Evolutionary conservation across 2,329 filamentous ascomycete genomes (phyloP).

Genomic region (Exophiala xenobiotica): DNA sequence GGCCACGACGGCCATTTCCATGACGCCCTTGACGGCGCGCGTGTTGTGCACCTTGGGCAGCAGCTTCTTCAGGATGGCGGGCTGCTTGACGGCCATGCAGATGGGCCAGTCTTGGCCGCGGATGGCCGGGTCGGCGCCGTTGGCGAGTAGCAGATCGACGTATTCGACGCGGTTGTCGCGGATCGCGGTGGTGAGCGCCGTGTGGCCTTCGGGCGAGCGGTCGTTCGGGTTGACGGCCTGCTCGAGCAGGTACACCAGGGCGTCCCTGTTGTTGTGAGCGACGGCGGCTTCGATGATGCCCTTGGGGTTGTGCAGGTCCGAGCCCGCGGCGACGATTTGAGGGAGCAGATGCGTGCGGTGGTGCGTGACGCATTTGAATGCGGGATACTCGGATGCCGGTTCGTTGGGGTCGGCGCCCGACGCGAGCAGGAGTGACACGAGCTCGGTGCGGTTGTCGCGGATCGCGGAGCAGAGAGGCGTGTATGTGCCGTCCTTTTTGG

Average conservation of each 20-base stretch:
- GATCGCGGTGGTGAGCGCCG: constrained; percentile 66
- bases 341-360: constrained; percentile 62
- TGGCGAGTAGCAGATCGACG: constrained; percentile 57
- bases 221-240: constrained; percentile 62
- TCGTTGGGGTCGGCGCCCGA: constrained; percentile 54
- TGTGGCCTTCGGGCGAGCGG: constrained; percentile 57
- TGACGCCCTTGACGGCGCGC: constrained; percentile 63
- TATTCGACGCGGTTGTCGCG: constrained; percentile 59
- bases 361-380: constrained; percentile 68
- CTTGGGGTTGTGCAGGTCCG: constrained; percentile 58
- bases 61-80: constrained; percentile 59
- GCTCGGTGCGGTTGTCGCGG: constrained; percentile 63
- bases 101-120: constrained; percentile 70
- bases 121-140: constrained; percentile 62
- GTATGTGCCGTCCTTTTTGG: constrained; percentile 65
- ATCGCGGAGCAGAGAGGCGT: constrained; percentile 68
- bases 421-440: constrained; percentile 59
- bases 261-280: constrained; percentile 60
- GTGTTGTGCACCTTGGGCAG: constrained; percentile 58
- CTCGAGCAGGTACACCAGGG: constrained; percentile 60
- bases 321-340: constrained; percentile 60
- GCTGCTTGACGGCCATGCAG: constrained; percentile 65
- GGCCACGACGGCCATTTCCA: constrained; percentile 67
- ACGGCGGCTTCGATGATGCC: constrained; percentile 67
- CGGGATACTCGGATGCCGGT: constrained; percentile 62